Evolutionary conservation across 2,329 filamentous ascomycete genomes (phyloP).

Genomic region (Aspergillus sp.): DNA sequence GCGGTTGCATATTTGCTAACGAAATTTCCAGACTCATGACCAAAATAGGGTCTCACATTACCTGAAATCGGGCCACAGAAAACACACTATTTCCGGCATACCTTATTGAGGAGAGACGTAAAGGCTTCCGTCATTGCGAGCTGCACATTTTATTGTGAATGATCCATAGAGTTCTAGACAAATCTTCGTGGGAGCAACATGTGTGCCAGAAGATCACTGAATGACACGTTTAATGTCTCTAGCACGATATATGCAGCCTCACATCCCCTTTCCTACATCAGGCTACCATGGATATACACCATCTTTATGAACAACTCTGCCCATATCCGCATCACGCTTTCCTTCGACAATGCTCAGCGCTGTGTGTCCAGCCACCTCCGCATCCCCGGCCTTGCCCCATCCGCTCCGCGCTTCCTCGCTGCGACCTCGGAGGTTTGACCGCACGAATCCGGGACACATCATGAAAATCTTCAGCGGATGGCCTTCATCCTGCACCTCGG

Average conservation of each 20-base stretch:
- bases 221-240: no score
- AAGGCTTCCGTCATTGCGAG: no score
- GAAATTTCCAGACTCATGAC: no score
- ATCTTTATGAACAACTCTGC: slow-evolving; percentile 10
- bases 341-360: slow-evolving; percentile 28
- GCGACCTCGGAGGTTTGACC: slow-evolving; percentile 24
- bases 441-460: slow-evolving; percentile 29
- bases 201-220: no score
- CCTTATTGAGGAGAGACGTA: no score
- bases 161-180: not conserved
- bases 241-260: not conserved
- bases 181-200: not conserved
- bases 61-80: no score
- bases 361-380: slow-evolving; percentile 21
- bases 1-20: no score
- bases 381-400: slow-evolving; percentile 23
- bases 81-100: no score
- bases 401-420: slow-evolving; percentile 22
- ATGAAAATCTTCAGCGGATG: slow-evolving; percentile 19
- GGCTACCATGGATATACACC: not conserved
- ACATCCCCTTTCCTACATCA: not conserved
- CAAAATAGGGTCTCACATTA: no score
- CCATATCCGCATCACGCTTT: slow-evolving; percentile 30
- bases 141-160: no score
- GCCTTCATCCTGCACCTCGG: not conserved